Evolutionary conservation across 2,329 filamentous ascomycete species (phyloP), one percentile per base, ranked within the genome.

Genomic region (Paecilomyces formosus): DNA sequence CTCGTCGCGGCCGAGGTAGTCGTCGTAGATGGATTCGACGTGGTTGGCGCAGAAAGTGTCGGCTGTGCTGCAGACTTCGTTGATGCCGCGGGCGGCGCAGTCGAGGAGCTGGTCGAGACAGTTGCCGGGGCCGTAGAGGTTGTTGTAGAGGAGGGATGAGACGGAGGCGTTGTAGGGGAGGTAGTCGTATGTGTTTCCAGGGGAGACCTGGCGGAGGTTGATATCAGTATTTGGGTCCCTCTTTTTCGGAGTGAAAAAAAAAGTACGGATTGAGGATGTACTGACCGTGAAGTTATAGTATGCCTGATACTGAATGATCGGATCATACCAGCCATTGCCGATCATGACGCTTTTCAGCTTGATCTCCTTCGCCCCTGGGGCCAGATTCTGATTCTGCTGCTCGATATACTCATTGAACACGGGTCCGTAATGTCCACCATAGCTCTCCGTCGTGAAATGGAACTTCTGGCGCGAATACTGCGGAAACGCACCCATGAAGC

Each of bases 401-500:
- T 45, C 39, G 3, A 45, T 45, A 7, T 45, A 45, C 39, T 45
- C 72, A 54, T 76, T 80, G 66, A 83, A 85, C 0, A 84, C 72
- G 0, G 83, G 84, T 0, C 75, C 82, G 63, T 84, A 85, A 61
- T 85, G 82, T 0, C 83, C 83, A 1, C 83, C 83, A 58, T 84
- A 84, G 45, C 76, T 80, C 67, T 85, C 82, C 0, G 81, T 82
- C 0, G 82, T 74, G 62, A 85, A 83, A 64, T 80, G 78, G 64
- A 85, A 81, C 0, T 78, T 79, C 51, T 78, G 73, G 21, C 78
- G 71, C 0, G 77, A 72, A 63, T 80, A 81, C 59, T 79, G 66
- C 1, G 78, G 83, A 66, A 86, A 86, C 0, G 79, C 83, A 2
- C 83, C 83, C 79, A 85, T 83, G 69, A 87, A 86, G 1, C 82